Evolutionary conservation across 1,284 basidiomycete species (phyloP).

Genomic region (Cutaneotrichosporon sp.): DNA sequence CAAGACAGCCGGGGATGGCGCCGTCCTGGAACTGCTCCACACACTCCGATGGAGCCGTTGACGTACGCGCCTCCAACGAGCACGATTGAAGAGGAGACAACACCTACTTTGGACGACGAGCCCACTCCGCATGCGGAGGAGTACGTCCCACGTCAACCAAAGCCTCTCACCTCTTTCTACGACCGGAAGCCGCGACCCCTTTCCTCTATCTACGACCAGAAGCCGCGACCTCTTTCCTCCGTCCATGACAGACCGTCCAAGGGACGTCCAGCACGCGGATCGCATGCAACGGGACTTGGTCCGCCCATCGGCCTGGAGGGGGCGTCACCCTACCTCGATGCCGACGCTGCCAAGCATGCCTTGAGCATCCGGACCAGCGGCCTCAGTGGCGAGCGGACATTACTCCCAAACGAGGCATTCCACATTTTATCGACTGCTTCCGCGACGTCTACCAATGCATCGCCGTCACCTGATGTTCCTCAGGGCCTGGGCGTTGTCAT

Average conservation of each 20-base stretch:
- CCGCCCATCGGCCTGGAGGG: neutral
- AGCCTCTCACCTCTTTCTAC: neutral
- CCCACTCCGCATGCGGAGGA: no score
- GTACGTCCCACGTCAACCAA: neutral
- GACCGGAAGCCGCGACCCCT: neutral
- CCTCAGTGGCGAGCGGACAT: neutral
- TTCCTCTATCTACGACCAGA: neutral
- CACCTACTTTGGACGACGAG: no score
- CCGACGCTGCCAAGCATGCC: neutral
- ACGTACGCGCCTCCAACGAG: no score
- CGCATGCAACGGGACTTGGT: neutral
- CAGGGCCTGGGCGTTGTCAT: conserved; percentile 1
- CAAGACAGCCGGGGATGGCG: no score
- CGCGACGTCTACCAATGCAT: neutral
- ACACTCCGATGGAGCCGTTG: no score
- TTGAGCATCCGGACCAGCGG: neutral
- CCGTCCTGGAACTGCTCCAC: neutral
- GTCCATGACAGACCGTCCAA: neutral
- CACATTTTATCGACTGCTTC: neutral
- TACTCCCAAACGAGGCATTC: neutral
- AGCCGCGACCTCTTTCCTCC: neutral
- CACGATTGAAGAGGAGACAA: no score
- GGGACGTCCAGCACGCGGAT: neutral
- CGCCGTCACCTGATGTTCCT: neutral
- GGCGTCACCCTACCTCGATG: neutral